Evolutionary conservation across 2,329 filamentous ascomycete genomes (phyloP), one percentile per base, ranked within the genome.

Genomic region (Escovopsis sp.): DNA sequence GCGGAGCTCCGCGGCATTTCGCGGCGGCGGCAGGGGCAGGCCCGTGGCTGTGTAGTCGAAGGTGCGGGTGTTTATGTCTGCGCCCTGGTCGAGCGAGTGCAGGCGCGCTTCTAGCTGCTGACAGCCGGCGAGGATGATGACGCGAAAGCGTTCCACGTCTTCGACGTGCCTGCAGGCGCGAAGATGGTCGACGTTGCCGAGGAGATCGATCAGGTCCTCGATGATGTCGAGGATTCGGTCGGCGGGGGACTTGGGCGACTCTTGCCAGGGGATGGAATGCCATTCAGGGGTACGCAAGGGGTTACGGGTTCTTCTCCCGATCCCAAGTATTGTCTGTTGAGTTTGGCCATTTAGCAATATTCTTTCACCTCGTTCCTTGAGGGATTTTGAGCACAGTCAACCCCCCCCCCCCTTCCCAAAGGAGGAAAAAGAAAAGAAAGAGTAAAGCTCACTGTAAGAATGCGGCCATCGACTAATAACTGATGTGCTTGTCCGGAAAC

Each of bases 191-290:
- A 55, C 37, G 27, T 52, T 47, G 38, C 56, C 50, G 1, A 58
- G 45, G 6, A 57, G 43, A 7, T 46, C 49, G 1, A 53, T 53
- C 0, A 56, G 45, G 10, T 59, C 56, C 7, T 53, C 52, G 8
- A 61, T 43, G 4, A 59, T 45, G 32, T 59, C 58, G 7, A 53
- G 46, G 10, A 61, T 40, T 16, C 53, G 47, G 36, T 62, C 58
- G 16, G 53, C 54, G 11, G 48, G 40, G 7, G 55, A 47, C 30
- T 57, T 60, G 0, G 56, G 51, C 3, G 48, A 47, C 5, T 45
- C 39, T 27, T 48, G 45, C 57, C 57, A 62, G 0, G 58, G 58
- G 14, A 57, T 40, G 6, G 47, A 57, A 32, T 55, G 55, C 59
- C 59, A 62, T 32, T 53, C 53, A 0, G 48, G 51, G 2, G 45